Evolutionary conservation across 345 rosid genomes (phyloP).

Genomic region (Lumnitzera racemosa): DNA sequence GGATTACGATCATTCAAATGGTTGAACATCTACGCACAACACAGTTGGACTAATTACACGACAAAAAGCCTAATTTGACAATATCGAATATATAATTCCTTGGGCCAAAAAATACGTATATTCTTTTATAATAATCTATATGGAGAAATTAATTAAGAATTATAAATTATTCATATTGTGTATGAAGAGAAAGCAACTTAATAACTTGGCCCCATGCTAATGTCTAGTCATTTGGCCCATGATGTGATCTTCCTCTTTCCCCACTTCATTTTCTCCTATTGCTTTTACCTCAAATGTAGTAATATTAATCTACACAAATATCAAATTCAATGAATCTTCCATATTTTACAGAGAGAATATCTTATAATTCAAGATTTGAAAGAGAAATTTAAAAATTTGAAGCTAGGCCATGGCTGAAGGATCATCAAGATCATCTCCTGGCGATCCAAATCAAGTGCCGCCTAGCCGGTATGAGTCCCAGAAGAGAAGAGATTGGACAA

Average conservation of each 20-base stretch:
- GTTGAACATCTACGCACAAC: too few species aligned
- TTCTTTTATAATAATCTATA: background rate
- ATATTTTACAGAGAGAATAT: constrained; percentile 16
- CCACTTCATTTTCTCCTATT: constrained; percentile 25
- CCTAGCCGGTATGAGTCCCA: constrained; percentile 83
- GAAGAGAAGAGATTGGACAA: constrained; percentile 79
- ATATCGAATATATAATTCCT: too few species aligned
- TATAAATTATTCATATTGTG: constrained; percentile 5
- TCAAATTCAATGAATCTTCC: constrained; percentile 2
- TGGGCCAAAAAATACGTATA: too few species aligned
- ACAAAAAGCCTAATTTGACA: too few species aligned
- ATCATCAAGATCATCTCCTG: constrained; percentile 18
- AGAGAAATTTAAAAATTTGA: constrained; percentile 12
- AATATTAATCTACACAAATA: constrained; percentile 16
- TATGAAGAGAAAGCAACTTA: constrained; percentile 19
- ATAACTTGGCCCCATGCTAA: constrained; percentile 34
- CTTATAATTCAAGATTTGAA: constrained; percentile 5
- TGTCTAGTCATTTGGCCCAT: constrained; percentile 30
- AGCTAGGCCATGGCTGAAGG: constrained; percentile 33
- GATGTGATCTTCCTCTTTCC: constrained; percentile 29
- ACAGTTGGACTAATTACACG: too few species aligned
- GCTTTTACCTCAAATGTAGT: constrained; percentile 18
- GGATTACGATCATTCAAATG: too few species aligned
- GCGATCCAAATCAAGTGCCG: constrained; percentile 21
- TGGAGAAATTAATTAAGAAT: background rate